Percentiles rank a stretch among this genome's conserved stretches.
Conservation (phyloP, 495 filamentous ascomycete species). For the Aspergillus indologenus region DNA sequence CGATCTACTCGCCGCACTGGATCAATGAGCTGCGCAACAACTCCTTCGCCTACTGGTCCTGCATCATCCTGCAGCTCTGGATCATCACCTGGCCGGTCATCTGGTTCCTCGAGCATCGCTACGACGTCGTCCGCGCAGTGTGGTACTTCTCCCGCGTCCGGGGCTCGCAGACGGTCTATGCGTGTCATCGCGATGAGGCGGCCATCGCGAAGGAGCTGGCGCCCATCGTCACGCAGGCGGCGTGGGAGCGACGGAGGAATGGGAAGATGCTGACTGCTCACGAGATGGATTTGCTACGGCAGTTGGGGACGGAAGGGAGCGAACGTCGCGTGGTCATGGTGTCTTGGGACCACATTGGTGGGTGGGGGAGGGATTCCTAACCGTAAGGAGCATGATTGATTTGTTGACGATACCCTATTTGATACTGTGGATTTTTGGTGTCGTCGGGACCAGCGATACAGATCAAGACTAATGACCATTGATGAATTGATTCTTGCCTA, state of each 20-base stretch:
- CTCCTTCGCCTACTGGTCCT: constrained; percentile 33
- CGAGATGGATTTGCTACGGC: constrained; percentile 17
- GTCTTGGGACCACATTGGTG: constrained; percentile 5
- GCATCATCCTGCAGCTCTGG: constrained; percentile 46
- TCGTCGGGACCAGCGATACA: background rate
- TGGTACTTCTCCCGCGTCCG: constrained; percentile 30
- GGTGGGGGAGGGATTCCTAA: constrained; percentile 7
- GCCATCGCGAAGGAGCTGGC: constrained; percentile 17
- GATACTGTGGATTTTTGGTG: no score
- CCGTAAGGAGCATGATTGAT: background rate
- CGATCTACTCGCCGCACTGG: constrained; percentile 47
- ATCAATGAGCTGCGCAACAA: constrained; percentile 42
- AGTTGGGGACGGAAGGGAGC: constrained; percentile 13
- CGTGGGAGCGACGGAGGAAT: constrained; percentile 13
- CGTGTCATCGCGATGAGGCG: constrained; percentile 15
- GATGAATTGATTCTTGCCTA: background rate
- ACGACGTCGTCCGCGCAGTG: constrained; percentile 32
- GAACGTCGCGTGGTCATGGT: constrained; percentile 9
- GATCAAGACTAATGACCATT: background rate
- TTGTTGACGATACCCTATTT: background rate
- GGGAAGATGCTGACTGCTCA: constrained; percentile 13
- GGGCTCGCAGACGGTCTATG: constrained; percentile 1
- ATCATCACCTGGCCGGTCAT: constrained; percentile 45
- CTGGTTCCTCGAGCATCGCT: constrained; percentile 40
- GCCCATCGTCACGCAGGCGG: constrained; percentile 22